Evolutionary conservation across 257 asterid genomes (phyloP).

Genomic region (Solanum etuberosum): DNA sequence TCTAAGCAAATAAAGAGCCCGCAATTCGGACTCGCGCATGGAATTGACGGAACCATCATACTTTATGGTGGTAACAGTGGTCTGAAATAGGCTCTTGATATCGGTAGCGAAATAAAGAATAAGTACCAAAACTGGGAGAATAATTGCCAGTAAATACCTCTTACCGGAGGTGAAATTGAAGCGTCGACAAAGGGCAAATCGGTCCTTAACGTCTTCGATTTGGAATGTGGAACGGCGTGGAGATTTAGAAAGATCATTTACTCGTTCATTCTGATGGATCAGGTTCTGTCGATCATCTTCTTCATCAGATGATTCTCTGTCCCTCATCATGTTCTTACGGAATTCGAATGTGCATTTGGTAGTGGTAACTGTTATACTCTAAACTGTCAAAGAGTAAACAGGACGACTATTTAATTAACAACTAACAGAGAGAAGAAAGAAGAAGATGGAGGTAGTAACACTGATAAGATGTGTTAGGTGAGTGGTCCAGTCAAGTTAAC

Average conservation of each 20-base stretch:
- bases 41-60: slow-evolving; percentile 24
- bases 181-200: slow-evolving; percentile 14
- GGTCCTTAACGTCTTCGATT: slow-evolving; percentile 4
- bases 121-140: slow-evolving; percentile 51
- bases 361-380: not conserved
- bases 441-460: not conserved
- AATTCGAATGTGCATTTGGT: not conserved
- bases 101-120: slow-evolving; percentile 62
- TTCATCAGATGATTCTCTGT: slow-evolving; percentile 55
- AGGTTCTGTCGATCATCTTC: slow-evolving; percentile 76
- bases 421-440: not conserved
- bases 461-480: not conserved
- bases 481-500: not conserved
- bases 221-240: slow-evolving; percentile 17
- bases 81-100: slow-evolving; percentile 43
- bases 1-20: slow-evolving; percentile 57
- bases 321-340: slow-evolving; percentile 19
- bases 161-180: slow-evolving; percentile 34
- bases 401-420: not conserved
- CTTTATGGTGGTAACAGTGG: slow-evolving; percentile 29
- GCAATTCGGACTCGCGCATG: slow-evolving; percentile 84
- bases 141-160: slow-evolving; percentile 56
- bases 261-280: slow-evolving; percentile 48
- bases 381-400: not conserved
- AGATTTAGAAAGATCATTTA: slow-evolving; percentile 24